These are phyloP conservation scores for Trichoderma asperelloides DNA, from an alignment of 495 filamentous ascomycete species.

Conservation along the genomic window DNA sequence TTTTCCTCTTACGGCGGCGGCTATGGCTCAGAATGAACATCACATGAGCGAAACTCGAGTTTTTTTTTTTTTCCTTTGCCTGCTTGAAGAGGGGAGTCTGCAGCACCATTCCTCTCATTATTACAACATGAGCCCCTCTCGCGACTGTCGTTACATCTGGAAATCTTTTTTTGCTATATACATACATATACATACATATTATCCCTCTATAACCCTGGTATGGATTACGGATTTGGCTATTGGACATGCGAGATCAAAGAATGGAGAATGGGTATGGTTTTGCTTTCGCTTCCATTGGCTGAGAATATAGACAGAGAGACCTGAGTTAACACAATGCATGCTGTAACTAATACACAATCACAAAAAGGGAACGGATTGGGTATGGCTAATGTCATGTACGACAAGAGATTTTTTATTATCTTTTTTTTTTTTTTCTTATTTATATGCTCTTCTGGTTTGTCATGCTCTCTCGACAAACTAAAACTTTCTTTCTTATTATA, in stretches of 20 bases:
- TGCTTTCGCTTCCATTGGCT: slow-evolving; percentile 9
- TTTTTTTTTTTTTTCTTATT: not conserved
- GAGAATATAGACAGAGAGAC: slow-evolving; percentile 10
- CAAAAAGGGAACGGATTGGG: slow-evolving; percentile 1
- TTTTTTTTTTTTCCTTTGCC: no score
- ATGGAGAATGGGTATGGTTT: slow-evolving; percentile 9
- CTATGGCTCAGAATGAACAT: not conserved
- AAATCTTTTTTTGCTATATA: slow-evolving; percentile 2
- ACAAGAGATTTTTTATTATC: not conserved
- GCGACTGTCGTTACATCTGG: not conserved
- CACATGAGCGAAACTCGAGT: not conserved
- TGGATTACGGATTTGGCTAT: not conserved
- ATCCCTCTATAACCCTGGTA: slow-evolving; percentile 1
- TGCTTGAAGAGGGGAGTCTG: not conserved
- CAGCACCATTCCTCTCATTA: no score
- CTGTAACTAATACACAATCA: slow-evolving; percentile 9
- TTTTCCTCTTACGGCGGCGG: not conserved
- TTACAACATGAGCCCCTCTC: not conserved
- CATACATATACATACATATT: slow-evolving; percentile 4
- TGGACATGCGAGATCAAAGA: slow-evolving; percentile 8
- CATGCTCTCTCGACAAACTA: not conserved
- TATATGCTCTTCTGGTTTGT: not conserved
- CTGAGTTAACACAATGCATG: slow-evolving; percentile 5
- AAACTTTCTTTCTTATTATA: not conserved
- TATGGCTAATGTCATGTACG: slow-evolving; percentile 5